These are phyloP conservation scores for Parasitella parasitica DNA, from an alignment of 371 early-diverging fungal genomes.

Conservation along the genomic window DNA sequence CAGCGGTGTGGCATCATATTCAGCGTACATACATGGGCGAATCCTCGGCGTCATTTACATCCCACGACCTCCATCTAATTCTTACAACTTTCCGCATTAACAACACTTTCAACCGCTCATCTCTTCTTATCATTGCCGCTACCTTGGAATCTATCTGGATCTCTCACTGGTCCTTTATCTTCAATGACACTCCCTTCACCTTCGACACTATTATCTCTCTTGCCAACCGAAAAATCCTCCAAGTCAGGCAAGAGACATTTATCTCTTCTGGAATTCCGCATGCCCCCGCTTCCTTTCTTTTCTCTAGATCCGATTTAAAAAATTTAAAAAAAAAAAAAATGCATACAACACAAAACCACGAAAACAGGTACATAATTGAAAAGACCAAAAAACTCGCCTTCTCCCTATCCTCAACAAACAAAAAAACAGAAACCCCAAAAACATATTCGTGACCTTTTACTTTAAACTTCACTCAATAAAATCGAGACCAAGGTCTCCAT, in stretches of 20 bases:
- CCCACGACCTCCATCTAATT: not conserved
- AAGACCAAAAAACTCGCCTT: not conserved
- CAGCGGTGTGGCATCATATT: not conserved
- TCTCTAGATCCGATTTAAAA: not conserved
- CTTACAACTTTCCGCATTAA: not conserved
- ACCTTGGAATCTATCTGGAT: not conserved
- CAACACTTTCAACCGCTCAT: not conserved
- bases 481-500: no score
- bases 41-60: not conserved
- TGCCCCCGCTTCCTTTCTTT: not conserved
- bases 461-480: no score
- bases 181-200: not conserved
- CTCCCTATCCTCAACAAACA: no score
- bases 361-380: no score
- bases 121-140: not conserved
- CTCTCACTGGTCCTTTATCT: constrained; percentile 4
- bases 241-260: not conserved
- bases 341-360: not conserved
- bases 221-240: not conserved
- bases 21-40: not conserved
- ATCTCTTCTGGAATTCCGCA: not conserved
- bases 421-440: no score
- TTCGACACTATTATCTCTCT: not conserved
- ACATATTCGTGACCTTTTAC: no score
- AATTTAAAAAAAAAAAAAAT: no score